Evolutionary conservation across 2,329 filamentous ascomycete species (phyloP), one percentile per base, ranked within the genome.

Genomic region (Passalora sequoiae): DNA sequence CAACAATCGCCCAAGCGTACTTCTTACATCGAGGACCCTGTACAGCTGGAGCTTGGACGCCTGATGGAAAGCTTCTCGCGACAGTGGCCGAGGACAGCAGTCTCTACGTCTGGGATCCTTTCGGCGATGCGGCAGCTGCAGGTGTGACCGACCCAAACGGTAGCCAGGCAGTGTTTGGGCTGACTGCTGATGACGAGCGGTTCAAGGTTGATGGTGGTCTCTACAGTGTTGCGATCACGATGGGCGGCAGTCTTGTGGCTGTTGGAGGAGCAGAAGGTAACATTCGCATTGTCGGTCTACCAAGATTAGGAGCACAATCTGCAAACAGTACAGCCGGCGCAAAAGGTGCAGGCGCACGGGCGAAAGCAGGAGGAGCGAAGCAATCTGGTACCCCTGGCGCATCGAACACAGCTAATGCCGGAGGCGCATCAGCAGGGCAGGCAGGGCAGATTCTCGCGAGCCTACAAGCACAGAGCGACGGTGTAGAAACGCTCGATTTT

Each of bases 81-180:
- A 96, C 89, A 0, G 87, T 97, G 4, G 83, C 83, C 31, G 91
- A 97, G 63, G 91, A 97, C 66, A 78, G 81, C 45, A 89, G 83
- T 56, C 75, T 98, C 46, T 91, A 89, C 64, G 89, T 95, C 17
- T 96, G 88, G 80, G 92, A 97, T 61, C 84, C 89, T 10, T 95
- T 89, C 69, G 86, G 87, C 37, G 77, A 81, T 16, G 86, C 86
- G 1, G 82, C 83, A 3, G 83, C 76, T 0, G 77, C 78, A 6
- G 80, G 78, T 3, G 64, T 83, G 10, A 70, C 72, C 2, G 71
- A 75, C 17, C 53, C 60, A 4, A 72, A 73, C 2, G 70, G 73
- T 4, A 55, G 59, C 13, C 79, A 81, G 53, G 73, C 86, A 0
- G 81, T 89, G 9, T 79, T 97, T 5, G 81, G 80, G 0, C 73